Percentiles rank a stretch among this genome's conserved stretches.
phyloP scores from a whole-genome alignment of 2,329 filamentous ascomycete species.

The Metarhizium guizhouense region DNA sequence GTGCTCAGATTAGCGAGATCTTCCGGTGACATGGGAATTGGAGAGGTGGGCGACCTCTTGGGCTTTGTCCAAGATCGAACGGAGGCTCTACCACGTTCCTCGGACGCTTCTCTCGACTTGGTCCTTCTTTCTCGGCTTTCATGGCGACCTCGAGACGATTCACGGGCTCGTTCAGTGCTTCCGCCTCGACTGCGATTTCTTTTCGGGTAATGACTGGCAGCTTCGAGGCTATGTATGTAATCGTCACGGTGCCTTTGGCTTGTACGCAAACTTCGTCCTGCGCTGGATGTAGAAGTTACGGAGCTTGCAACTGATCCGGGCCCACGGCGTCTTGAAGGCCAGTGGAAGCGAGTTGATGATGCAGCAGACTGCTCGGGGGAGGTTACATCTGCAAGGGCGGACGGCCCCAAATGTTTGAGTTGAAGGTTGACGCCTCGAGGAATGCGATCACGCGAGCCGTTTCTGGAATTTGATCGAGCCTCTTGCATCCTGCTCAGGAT shows the following conservation, averaged over 20 bases:
- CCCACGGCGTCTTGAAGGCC: constrained; percentile 44
- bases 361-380: constrained; percentile 47
- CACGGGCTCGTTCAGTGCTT: constrained; percentile 36
- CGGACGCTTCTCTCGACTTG: constrained; percentile 52
- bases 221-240: constrained; percentile 79
- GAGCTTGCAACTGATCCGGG: constrained; percentile 49
- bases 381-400: constrained; percentile 42
- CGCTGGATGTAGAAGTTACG: constrained; percentile 46
- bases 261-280: constrained; percentile 39
- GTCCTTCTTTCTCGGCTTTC: constrained; percentile 40
- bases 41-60: constrained; percentile 85
- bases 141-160: constrained; percentile 36
- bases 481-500: constrained; percentile 53
- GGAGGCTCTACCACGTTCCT: constrained; percentile 59
- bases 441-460: constrained; percentile 70
- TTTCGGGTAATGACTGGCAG: constrained; percentile 56
- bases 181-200: constrained; percentile 46
- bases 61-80: constrained; percentile 60
- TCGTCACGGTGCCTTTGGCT: constrained; percentile 61
- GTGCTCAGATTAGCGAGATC: constrained; percentile 60
- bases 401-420: constrained; percentile 47
- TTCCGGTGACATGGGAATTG: constrained; percentile 88
- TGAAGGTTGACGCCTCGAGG: constrained; percentile 60
- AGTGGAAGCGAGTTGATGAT: constrained; percentile 46
- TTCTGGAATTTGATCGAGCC: constrained; percentile 48